Percentiles rank a stretch among this genome's conserved stretches.
phyloP scores from a whole-genome alignment of 2,329 filamentous ascomycete species.

The Nannizziopsis arthrosporioides region DNA sequence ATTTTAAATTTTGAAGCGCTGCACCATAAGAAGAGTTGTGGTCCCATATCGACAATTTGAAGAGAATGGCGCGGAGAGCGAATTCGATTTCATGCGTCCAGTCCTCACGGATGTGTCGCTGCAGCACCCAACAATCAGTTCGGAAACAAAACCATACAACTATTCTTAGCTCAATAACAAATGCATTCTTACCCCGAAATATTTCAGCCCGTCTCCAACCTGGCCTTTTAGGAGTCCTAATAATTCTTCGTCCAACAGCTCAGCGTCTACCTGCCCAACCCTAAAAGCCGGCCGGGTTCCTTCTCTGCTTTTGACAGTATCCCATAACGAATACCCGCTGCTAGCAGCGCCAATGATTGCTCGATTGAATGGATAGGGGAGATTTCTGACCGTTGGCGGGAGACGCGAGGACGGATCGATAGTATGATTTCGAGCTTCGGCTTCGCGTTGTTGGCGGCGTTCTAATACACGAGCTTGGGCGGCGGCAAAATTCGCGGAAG shows the following conservation, averaged over 20 bases:
- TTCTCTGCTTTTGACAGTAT: slow-evolving; percentile 58
- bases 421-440: slow-evolving; percentile 48
- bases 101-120: slow-evolving; percentile 63
- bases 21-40: slow-evolving; percentile 92
- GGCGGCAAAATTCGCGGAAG: slow-evolving; percentile 63
- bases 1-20: slow-evolving; percentile 79
- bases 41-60: slow-evolving; percentile 95
- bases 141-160: slow-evolving; percentile 1
- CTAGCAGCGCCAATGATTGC: slow-evolving; percentile 25
- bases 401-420: slow-evolving; percentile 36
- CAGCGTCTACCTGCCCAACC: slow-evolving; percentile 91
- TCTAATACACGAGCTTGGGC: slow-evolving; percentile 78
- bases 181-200: slow-evolving; percentile 54
- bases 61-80: slow-evolving; percentile 63
- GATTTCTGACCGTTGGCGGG: slow-evolving; percentile 44
- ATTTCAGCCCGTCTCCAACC: slow-evolving; percentile 76
- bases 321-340: slow-evolving; percentile 47
- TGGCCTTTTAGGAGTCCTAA: slow-evolving; percentile 74
- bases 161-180: not conserved
- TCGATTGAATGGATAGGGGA: slow-evolving; percentile 53
- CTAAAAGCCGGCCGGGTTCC: slow-evolving; percentile 77
- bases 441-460: slow-evolving; percentile 65
- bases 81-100: slow-evolving; percentile 79
- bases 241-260: slow-evolving; percentile 86
- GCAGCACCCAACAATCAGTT: slow-evolving; percentile 3